Percentiles rank a stretch among this genome's conserved stretches.
phyloP scores from a whole-genome alignment of 2,329 filamentous ascomycete genomes.

The Phaeomoniella chlamydospora region DNA sequence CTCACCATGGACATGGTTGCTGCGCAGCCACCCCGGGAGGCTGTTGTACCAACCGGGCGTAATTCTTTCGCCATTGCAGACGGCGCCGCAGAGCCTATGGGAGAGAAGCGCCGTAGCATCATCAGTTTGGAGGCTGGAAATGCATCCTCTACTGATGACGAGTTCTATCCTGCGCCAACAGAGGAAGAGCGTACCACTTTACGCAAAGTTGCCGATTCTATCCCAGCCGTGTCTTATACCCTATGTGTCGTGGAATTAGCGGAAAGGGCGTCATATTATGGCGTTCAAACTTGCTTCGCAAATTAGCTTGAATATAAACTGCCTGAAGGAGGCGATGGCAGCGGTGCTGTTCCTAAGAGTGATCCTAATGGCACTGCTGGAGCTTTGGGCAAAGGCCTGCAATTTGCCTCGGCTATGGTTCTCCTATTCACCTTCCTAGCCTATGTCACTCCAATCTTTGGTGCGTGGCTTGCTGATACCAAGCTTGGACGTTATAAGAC shows the following conservation, averaged over 20 bases:
- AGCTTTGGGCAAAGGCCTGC: slow-evolving; percentile 43
- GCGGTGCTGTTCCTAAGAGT: slow-evolving; percentile 18
- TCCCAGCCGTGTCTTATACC: slow-evolving; percentile 39
- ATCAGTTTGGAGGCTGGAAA: not conserved
- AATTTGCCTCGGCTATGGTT: slow-evolving; percentile 35
- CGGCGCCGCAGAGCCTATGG: not conserved
- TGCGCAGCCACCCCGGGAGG: not conserved
- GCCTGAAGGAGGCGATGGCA: slow-evolving; percentile 26
- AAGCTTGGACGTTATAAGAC: slow-evolving; percentile 25
- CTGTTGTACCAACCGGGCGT: not conserved
- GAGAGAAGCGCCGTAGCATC: slow-evolving; percentile 1
- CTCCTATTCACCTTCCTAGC: slow-evolving; percentile 43
- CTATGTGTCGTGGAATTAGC: slow-evolving; percentile 47
- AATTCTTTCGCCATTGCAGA: slow-evolving; percentile 1
- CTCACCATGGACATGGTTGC: not conserved
- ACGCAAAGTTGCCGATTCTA: slow-evolving; percentile 33
- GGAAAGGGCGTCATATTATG: slow-evolving; percentile 48
- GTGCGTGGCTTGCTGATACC: slow-evolving; percentile 32
- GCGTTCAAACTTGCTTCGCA: slow-evolving; percentile 38
- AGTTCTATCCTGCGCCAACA: slow-evolving; percentile 24
- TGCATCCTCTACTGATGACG: not conserved
- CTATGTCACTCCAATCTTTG: slow-evolving; percentile 41
- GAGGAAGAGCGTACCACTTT: slow-evolving; percentile 31
- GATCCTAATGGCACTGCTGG: slow-evolving; percentile 34
- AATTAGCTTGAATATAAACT: slow-evolving; percentile 50